Conservation (phyloP, 2,329 filamentous ascomycete species). For the Pseudocercospora pini-densiflorae region DNA sequence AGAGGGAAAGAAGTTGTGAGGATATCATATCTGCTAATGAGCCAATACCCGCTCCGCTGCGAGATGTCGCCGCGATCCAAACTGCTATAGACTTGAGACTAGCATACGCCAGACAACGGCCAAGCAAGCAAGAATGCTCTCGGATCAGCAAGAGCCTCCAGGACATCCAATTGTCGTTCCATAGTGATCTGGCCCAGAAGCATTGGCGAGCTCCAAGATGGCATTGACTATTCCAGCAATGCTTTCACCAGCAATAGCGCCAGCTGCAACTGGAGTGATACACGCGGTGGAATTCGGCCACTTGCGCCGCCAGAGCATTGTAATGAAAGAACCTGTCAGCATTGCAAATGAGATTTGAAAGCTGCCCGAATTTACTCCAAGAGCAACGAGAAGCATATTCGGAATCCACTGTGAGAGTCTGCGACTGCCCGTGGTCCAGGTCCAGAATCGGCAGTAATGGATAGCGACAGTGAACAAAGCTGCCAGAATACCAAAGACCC, state of each 20-base stretch:
- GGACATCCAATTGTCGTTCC: not conserved
- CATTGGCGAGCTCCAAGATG: not conserved
- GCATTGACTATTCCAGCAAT: not conserved
- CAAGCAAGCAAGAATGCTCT: not conserved
- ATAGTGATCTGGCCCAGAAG: not conserved
- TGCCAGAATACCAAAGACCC: not conserved
- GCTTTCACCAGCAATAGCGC: not conserved
- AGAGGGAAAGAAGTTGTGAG: too few relatives aligned
- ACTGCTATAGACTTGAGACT: too few relatives aligned
- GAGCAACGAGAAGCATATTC: slow-evolving; percentile 2
- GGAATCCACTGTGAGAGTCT: not conserved
- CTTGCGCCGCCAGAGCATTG: not conserved
- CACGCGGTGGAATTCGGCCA: not conserved
- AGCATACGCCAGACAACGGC: too few relatives aligned
- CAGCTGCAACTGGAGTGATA: not conserved
- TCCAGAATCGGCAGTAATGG: not conserved
- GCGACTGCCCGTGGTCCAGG: not conserved
- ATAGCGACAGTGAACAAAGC: not conserved
- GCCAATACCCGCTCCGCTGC: too few relatives aligned
- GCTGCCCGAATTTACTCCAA: not conserved
- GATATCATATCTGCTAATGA: too few relatives aligned
- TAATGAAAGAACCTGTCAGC: not conserved
- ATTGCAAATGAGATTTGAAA: not conserved
- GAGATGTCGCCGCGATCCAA: too few relatives aligned
- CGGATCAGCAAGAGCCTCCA: not conserved